Base-by-base conservation (phyloP, 2,329 filamentous ascomycete genomes). In the Nothophaeocryptopus gaeumannii region DNA sequence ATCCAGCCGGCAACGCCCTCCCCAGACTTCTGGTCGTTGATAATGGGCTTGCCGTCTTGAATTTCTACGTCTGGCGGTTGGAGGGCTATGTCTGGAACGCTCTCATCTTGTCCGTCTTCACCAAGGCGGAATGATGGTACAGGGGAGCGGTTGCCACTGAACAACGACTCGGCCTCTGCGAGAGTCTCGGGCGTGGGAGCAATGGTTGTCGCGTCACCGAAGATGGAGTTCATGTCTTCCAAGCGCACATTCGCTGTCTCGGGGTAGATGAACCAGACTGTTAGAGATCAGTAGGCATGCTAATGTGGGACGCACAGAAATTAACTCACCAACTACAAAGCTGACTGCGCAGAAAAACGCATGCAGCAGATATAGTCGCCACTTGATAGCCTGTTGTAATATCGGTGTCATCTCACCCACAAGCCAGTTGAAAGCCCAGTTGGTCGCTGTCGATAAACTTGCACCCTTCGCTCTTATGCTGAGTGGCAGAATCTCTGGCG, bases 381-480 rank as follows among this genome's bases (percentile, higher is more conserved):
- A 99, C 63, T 86, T 82, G 63, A 99, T 97, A 72, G 80, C 83
- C 63, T 93, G 89, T 69, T 99, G 92, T 52, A 97, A 76, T 47
- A 97, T 84, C 2, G 93, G 93, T 0, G 93, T 99, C 78, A 97
- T 82, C 71, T 95, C 89, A 59, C 93, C 93, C 3, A 97, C 93
- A 20, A 97, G 77, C 88, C 90, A 99, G 72, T 99, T 99, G 72
- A 93, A 96, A 1, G 92, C 90, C 93, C 93, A 99, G 68, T 99
- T 99, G 30, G 91, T 85, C 13, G 93, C 93, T 1, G 93, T 97
- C 53, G 92, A 96, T 68, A 99, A 73, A 79, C 90, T 96, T 46
- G 93, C 92, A 54, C 93, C 93, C 77, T 97, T 97, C 53, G 92
- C 95, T 63, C 93, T 85, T 67, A 97, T 96, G 75, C 90, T 96